These are phyloP conservation scores for Creolimax fragrantissima DNA, from an alignment of 78 protist species.

Conservation along the genomic window DNA sequence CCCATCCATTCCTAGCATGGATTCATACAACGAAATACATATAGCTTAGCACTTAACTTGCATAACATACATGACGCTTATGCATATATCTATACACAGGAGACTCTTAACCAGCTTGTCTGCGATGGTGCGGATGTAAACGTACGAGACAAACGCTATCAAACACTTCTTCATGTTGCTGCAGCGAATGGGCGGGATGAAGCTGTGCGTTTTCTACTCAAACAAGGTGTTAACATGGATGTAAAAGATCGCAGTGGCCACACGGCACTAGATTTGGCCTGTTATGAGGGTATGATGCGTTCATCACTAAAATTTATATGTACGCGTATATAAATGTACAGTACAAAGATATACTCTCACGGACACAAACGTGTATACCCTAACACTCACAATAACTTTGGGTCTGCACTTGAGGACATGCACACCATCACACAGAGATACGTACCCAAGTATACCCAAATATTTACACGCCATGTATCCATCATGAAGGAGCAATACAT, in stretches of 20 bases:
- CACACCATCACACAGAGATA: background rate
- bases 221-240: background rate
- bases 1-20: no score
- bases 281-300: background rate
- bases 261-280: background rate
- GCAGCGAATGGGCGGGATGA: background rate
- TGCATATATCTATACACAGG: no score
- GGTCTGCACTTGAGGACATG: background rate
- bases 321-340: background rate
- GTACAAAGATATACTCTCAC: background rate
- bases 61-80: no score
- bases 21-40: no score
- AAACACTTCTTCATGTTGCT: background rate
- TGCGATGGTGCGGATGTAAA: no score
- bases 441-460: background rate
- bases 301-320: background rate
- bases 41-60: no score
- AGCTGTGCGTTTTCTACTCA: background rate
- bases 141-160: no score
- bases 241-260: background rate
- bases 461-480: no score
- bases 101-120: no score
- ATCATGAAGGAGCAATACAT: no score
- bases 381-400: background rate
- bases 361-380: background rate